Evolutionary conservation across 2,329 filamentous ascomycete genomes (phyloP).

Genomic region (Aspergillus novofumigatus): DNA sequence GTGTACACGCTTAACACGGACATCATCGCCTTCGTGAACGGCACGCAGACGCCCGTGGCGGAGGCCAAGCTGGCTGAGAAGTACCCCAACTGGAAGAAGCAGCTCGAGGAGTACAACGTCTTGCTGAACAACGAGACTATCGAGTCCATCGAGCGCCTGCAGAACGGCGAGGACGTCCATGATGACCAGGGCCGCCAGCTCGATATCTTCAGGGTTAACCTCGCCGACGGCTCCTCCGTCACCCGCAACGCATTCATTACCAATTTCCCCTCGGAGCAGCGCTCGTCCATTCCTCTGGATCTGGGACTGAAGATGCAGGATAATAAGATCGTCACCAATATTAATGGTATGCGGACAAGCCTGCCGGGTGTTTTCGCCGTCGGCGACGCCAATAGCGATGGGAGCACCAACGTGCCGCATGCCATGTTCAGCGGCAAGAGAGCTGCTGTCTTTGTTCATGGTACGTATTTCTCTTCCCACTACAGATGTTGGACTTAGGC

Average conservation of each 20-base stretch:
- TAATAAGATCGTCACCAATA: constrained; percentile 44
- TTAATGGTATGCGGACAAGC: constrained; percentile 49
- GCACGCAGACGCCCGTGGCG: constrained; percentile 48
- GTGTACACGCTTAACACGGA: constrained; percentile 54
- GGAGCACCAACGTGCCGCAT: constrained; percentile 58
- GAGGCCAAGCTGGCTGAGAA: constrained; percentile 38
- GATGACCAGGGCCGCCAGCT: constrained; percentile 38
- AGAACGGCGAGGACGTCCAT: constrained; percentile 27
- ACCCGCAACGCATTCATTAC: constrained; percentile 52
- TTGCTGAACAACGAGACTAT: constrained; percentile 56
- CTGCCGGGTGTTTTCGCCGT: constrained; percentile 54
- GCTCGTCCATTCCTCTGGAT: constrained; percentile 44
- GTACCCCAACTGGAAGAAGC: constrained; percentile 47
- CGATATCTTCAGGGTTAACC: constrained; percentile 54
- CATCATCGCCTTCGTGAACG: constrained; percentile 57
- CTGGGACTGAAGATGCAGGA: constrained; percentile 47
- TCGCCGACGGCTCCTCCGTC: constrained; percentile 44
- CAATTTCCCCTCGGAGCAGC: constrained; percentile 47
- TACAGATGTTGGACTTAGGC: neutral
- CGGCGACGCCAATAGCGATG: constrained; percentile 58
- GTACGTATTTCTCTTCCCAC: constrained; percentile 35
- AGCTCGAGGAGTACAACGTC: constrained; percentile 50
- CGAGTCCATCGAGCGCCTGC: constrained; percentile 44
- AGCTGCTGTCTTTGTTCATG: constrained; percentile 54
- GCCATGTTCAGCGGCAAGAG: constrained; percentile 58